phyloP scores from a whole-genome alignment of 169 alveolate genomes.

The Cyclospora cayetanensis region DNA sequence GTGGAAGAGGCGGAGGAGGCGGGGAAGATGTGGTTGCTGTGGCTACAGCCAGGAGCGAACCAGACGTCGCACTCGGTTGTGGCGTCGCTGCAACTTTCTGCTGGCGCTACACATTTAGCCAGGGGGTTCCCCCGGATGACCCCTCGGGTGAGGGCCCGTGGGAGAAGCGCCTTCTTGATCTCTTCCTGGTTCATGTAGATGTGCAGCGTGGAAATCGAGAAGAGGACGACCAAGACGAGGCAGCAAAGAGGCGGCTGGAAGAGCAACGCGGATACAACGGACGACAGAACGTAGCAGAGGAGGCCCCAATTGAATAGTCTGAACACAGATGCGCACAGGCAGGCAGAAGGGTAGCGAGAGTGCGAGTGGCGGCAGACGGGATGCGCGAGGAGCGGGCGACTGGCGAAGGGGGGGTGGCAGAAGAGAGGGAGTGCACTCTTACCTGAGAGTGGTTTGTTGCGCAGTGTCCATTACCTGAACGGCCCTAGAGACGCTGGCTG shows the following conservation, averaged over 20 bases:
- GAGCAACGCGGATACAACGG: not conserved
- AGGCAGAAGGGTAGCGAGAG: not conserved
- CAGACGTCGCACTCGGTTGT: too few species aligned
- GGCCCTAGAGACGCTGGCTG: conserved; percentile 1
- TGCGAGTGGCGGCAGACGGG: not conserved
- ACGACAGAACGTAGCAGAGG: conserved; percentile 22
- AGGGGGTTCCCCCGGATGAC: not conserved
- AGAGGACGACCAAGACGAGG: not conserved
- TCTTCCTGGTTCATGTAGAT: not conserved
- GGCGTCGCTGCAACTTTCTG: not conserved
- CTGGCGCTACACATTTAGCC: not conserved
- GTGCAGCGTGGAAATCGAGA: not conserved
- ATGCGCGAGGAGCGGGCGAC: not conserved
- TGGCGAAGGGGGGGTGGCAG: too few species aligned
- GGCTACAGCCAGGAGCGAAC: too few species aligned
- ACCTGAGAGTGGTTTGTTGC: conserved; percentile 28
- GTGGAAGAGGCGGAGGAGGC: too few species aligned
- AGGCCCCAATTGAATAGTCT: conserved; percentile 15
- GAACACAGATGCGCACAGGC: not conserved
- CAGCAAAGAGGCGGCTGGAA: not conserved
- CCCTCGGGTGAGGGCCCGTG: not conserved
- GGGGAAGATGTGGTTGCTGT: too few species aligned
- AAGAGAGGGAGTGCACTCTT: too few species aligned
- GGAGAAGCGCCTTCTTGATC: not conserved
- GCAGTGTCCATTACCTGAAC: conserved; percentile 57